Base-by-base conservation (phyloP, 2,329 filamentous ascomycete genomes). In the Cordyceps cateniannulata region DNA sequence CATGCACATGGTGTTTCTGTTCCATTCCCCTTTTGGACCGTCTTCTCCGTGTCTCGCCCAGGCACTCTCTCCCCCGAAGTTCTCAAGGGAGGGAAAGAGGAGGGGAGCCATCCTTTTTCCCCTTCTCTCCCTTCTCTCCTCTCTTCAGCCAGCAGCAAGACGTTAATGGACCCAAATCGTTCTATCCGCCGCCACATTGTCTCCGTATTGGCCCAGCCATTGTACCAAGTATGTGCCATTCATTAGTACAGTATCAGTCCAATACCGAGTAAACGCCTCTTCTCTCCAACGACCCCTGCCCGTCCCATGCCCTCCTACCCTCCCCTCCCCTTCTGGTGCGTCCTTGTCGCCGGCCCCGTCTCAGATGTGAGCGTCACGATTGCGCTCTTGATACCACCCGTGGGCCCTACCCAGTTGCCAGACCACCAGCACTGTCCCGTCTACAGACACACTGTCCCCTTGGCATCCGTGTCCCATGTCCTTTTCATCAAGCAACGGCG, bases 1-100 rank as follows among this genome's bases (percentile, higher is more conserved):
- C 49, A 60, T 55, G 50, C 45, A 61, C 51, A 50, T 61, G 32
- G 51, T 61, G 44, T 61, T 55, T 61, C 44, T 61, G 42, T 52
- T 50, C 59, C 50, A 61, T 48, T 47, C 59, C 59, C 38, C n/a
- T 57, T 47, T 51, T 45, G 52, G 59, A 35, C 35, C 52, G n/a
- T 7, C 5, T 55, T 45, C 59, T 57, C 59, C 59, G 59, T 56
- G 51, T 60, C 44, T 32, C 27, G 44, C 52, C 51, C 18, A 25
- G 38, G 38, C 38, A n/a, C 14, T n/a, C 38, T 40, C 38, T 45
- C 16, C 18, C 8, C 51, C 12, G 32, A 27, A 25, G n/a, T 20
- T 25, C 5, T 14, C 8, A 29, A 32, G 20, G 20, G 44, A 48
- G 20, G 14, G 38, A n/a, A 5, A 5, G 16, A 16, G 38, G 38